These are phyloP conservation scores for Fonsecaea multimorphosa DNA, from an alignment of 2,329 filamentous ascomycete species.

Conservation along the genomic window DNA sequence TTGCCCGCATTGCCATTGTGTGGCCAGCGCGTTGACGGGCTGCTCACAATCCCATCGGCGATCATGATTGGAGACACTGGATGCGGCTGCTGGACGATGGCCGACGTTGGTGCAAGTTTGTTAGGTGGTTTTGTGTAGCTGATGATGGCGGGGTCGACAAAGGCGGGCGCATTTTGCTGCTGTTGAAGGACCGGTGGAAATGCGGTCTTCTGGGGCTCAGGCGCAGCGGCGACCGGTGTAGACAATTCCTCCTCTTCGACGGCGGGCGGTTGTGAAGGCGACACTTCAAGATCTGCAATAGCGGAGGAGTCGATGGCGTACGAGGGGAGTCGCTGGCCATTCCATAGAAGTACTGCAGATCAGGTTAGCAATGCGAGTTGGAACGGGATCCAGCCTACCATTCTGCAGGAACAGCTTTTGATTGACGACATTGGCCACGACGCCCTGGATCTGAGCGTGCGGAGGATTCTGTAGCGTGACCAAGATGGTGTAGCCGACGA, in stretches of 20 bases:
- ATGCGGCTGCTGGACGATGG: constrained; percentile 32
- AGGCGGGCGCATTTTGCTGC: constrained; percentile 46
- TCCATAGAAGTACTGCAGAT: constrained; percentile 56
- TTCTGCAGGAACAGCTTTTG: constrained; percentile 73
- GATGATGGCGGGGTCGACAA: constrained; percentile 83
- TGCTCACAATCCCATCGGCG: constrained; percentile 40
- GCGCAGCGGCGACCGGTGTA: constrained; percentile 28
- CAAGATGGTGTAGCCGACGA: constrained; percentile 77
- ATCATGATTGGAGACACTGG: constrained; percentile 43
- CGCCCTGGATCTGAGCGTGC: constrained; percentile 70
- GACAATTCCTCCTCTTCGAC: constrained; percentile 33
- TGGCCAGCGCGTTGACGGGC: constrained; percentile 27
- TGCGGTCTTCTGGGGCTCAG: constrained; percentile 10
- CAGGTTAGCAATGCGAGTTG: constrained; percentile 42
- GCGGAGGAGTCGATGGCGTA: constrained; percentile 64
- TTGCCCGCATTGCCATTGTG: constrained; percentile 26
- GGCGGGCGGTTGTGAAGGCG: constrained; percentile 41
- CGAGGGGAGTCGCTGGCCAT: constrained; percentile 57
- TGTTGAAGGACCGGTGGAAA: constrained; percentile 26
- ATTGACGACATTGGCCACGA: constrained; percentile 72
- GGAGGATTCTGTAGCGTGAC: constrained; percentile 73
- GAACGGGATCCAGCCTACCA: constrained; percentile 58
- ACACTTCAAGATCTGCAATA: constrained; percentile 65
- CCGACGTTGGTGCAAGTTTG: constrained; percentile 19
- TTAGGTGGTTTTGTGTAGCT: constrained; percentile 60